Percentiles rank a stretch among this genome's conserved stretches.
Evolutionary conservation across 2,329 filamentous ascomycete genomes (phyloP).

Genomic region (Colletotrichum liaoningense): DNA sequence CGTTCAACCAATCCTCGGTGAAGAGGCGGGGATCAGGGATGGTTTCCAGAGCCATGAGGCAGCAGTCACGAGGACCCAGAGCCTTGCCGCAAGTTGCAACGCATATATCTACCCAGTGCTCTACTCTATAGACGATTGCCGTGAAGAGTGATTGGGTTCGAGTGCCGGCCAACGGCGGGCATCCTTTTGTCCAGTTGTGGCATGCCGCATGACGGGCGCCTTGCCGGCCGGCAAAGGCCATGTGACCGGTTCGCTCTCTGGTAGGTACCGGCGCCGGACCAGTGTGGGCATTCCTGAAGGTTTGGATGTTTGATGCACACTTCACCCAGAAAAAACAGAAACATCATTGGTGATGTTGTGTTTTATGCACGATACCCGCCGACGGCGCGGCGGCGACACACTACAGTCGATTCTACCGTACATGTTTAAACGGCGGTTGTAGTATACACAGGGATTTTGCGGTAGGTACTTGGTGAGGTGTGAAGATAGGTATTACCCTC

Average conservation of each 20-base stretch:
- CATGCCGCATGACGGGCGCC: conserved; percentile 23
- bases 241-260: not conserved
- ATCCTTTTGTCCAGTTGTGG: conserved; percentile 16
- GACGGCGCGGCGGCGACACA: not conserved
- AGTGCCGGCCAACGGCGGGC: not conserved
- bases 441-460: not conserved
- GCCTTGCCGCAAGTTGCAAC: conserved; percentile 15
- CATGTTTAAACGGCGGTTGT: not conserved
- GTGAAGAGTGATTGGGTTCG: not conserved
- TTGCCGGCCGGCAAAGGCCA: conserved; percentile 2
- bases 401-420: no score
- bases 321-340: conserved; percentile 20
- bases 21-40: conserved; percentile 16
- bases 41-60: conserved; percentile 2
- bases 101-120: not conserved
- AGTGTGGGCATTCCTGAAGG: not conserved
- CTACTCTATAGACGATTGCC: not conserved
- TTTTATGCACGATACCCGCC: conserved; percentile 5
- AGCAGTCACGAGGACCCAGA: conserved; percentile 23
- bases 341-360: not conserved
- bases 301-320: conserved; percentile 4
- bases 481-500: not conserved
- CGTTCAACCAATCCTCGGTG: conserved; percentile 22
- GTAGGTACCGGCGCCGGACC: not conserved
- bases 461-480: not conserved